Conservation (phyloP, 805 yeast genomes). For the Metschnikowia hibisci region DNA sequence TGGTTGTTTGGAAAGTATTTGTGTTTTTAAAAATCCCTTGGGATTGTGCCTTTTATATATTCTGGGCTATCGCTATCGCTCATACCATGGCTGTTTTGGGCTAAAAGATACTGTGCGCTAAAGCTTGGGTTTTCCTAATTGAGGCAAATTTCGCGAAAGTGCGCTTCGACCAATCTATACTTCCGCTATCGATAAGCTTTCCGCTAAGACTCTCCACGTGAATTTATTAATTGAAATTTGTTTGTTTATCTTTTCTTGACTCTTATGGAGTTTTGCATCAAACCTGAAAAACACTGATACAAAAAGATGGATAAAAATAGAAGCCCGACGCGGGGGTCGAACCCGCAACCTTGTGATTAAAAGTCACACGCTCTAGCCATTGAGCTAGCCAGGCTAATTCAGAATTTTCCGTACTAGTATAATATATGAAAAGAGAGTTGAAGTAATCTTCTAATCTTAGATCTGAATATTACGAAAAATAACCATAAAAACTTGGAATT, state of each 20-base stretch:
- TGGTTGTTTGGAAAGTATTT: too few species aligned
- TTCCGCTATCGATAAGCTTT: background rate
- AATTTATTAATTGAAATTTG: too few species aligned
- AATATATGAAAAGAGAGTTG: too few species aligned
- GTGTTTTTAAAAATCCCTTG: too few species aligned
- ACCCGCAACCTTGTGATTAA: slow-evolving; percentile 21
- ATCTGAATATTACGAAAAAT: too few species aligned
- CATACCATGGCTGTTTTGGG: slow-evolving; percentile 1
- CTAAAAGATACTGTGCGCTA: background rate
- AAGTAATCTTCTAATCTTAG: too few species aligned
- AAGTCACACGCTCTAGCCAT: slow-evolving; percentile 21
- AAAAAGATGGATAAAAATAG: background rate
- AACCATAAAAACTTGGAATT: too few species aligned
- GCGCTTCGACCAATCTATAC: background rate
- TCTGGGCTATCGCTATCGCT: background rate
- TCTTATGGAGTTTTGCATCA: too few species aligned
- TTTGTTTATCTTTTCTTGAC: too few species aligned
- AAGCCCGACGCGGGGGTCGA: slow-evolving; percentile 22
- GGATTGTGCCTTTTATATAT: background rate
- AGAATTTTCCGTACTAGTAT: too few species aligned
- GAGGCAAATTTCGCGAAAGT: background rate
- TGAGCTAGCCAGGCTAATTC: slow-evolving; percentile 19
- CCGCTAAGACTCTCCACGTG: too few species aligned
- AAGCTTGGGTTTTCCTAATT: background rate
- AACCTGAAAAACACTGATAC: too few species aligned